Percentiles rank a stretch among this genome's conserved stretches.
These are phyloP conservation scores for Sporothrix euskadiensis DNA, from an alignment of 2,329 filamentous ascomycete species.

Conservation along the genomic window DNA sequence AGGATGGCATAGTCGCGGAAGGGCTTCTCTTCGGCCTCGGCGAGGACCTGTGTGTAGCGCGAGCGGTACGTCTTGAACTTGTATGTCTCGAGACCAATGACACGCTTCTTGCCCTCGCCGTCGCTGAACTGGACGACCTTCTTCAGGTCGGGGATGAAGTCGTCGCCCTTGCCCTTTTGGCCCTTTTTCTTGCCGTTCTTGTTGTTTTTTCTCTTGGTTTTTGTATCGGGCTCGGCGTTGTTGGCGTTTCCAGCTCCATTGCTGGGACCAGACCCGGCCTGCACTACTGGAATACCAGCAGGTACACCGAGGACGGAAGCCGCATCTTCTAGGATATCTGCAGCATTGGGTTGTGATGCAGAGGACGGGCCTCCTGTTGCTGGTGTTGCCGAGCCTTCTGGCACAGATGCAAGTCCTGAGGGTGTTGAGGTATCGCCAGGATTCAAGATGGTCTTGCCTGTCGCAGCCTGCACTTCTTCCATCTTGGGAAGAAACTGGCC, in stretches of 20 bases:
- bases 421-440: background rate
- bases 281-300: background rate
- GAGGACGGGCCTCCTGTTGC: background rate
- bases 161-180: slow-evolving; percentile 6
- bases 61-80: slow-evolving; percentile 18
- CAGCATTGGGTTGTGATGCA: background rate
- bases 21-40: slow-evolving; percentile 17
- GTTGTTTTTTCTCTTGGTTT: background rate
- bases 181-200: slow-evolving; percentile 16
- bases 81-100: slow-evolving; percentile 22
- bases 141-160: slow-evolving; percentile 22
- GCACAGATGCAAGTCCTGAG: background rate
- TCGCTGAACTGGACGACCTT: slow-evolving; percentile 26
- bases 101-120: slow-evolving; percentile 18
- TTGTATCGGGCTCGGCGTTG: background rate
- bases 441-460: background rate
- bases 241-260: background rate
- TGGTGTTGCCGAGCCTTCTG: background rate
- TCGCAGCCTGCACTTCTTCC: background rate
- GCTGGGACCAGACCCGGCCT: background rate
- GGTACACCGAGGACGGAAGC: background rate
- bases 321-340: too few relatives aligned
- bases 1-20: slow-evolving; percentile 22
- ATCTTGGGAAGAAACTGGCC: slow-evolving; percentile 21
- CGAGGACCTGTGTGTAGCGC: slow-evolving; percentile 20